Conservation (phyloP, 208 protist genomes). For the Angomonas desouzai region DNA sequence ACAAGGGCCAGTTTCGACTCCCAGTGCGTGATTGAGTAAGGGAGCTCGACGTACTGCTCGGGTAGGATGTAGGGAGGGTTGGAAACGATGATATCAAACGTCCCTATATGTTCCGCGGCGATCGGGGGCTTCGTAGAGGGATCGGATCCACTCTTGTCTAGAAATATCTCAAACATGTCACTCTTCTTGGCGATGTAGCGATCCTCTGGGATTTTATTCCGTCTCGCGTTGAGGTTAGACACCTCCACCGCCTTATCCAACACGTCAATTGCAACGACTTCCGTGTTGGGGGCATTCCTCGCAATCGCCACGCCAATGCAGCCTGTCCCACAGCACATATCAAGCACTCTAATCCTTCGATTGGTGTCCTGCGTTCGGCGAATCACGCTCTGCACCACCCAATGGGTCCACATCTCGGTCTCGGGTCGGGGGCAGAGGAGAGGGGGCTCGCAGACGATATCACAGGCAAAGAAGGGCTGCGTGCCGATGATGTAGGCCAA, state of each 20-base stretch:
- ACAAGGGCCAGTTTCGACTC: constrained; percentile 83
- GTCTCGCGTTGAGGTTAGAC: constrained; percentile 45
- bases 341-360: constrained; percentile 45
- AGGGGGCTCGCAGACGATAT: constrained; percentile 61
- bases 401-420: constrained; percentile 89
- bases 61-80: constrained; percentile 87
- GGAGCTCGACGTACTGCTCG: constrained; percentile 67
- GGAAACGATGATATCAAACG: constrained; percentile 79
- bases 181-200: constrained; percentile 55
- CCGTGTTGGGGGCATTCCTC: constrained; percentile 43
- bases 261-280: constrained; percentile 67
- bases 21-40: constrained; percentile 59
- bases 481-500: constrained; percentile 84
- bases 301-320: constrained; percentile 86
- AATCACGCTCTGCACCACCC: constrained; percentile 54
- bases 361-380: not conserved
- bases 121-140: not conserved
- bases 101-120: constrained; percentile 18
- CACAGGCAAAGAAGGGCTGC: constrained; percentile 83
- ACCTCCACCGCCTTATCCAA: constrained; percentile 39
- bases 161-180: constrained; percentile 78
- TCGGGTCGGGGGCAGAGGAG: constrained; percentile 80
- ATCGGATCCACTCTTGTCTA: constrained; percentile 9
- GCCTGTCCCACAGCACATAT: constrained; percentile 85
- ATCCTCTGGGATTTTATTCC: constrained; percentile 46